Evolutionary conservation across 2,329 filamentous ascomycete genomes (phyloP), one percentile per base, ranked within the genome.

Genomic region (Hymenoscyphus fraxineus): DNA sequence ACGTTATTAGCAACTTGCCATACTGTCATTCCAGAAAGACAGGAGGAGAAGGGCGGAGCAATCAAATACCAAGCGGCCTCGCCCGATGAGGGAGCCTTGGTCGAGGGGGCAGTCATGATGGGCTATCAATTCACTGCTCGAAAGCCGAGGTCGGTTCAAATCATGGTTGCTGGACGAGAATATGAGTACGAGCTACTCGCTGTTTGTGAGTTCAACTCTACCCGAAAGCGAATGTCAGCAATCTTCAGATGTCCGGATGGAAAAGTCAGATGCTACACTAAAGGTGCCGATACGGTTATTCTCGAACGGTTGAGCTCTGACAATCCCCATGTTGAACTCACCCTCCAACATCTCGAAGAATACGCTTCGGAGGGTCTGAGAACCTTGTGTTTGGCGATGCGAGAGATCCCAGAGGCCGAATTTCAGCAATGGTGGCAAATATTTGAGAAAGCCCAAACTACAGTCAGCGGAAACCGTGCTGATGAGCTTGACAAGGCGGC

Each of bases 61-160:
- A 97, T 99, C 82, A 98, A 96, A 78, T 99, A 99, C 72, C 96
- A 99, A 79, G 95, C 95, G 31, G 94, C 96, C 1, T 99, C 95
- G 31, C 95, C 95, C 0, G 95, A 99, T 70, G 95, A 99, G 77
- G 95, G 94, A 64, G 95, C 95, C n/a, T 81, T 99, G 59, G 95
- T 99, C 0, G 90, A 97, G 73, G 96, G 95, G 64, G 95, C 95
- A 1, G 86, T 93, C 2, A 79, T 83, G 58, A 82, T 99, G 60
- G 95, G 94, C 4, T 98, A 97, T 80, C 88, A 86, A 64, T 99
- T 99, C 76, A 87, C 89, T 60, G 93, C 95, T 60, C 88, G 96
- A 72, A 97, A 95, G 79, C 96, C 95, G 38, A 87, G 88, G 65
- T 86, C 92, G 5, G 95, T 99, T 38, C 90, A 93, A 51, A 93